Percentiles rank a stretch among this genome's conserved stretches.
phyloP scores from a whole-genome alignment of 2,329 filamentous ascomycete species.

The Hypoxylon sp. region DNA sequence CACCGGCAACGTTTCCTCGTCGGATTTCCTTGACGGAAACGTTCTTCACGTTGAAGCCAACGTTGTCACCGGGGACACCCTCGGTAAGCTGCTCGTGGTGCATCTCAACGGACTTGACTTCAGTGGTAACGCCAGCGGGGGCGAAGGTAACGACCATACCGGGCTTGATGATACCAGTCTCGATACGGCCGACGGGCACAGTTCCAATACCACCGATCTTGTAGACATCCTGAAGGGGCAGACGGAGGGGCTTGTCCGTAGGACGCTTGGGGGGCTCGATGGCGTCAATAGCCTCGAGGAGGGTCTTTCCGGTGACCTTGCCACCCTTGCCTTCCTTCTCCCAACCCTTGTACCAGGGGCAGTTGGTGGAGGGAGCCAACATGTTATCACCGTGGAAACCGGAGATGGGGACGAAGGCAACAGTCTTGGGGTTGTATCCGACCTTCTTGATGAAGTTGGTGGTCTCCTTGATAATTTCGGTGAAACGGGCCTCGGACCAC shows the following conservation, averaged over 20 bases:
- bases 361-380: constrained; percentile 89
- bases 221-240: constrained; percentile 99
- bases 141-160: constrained; percentile 98
- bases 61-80: constrained; percentile 99
- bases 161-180: constrained; percentile 96
- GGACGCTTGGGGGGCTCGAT: constrained; percentile 94
- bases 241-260: constrained; percentile 99
- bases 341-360: constrained; percentile 99
- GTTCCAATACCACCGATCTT: constrained; percentile 99
- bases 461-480: constrained; percentile 99
- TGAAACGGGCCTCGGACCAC: constrained; percentile 96
- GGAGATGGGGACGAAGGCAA: constrained; percentile 99
- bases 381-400: constrained; percentile 99
- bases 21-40: constrained; percentile 99
- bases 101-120: constrained; percentile 99
- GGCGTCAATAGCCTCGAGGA: constrained; percentile 97
- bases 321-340: constrained; percentile 91
- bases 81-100: constrained; percentile 98
- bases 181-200: constrained; percentile 99
- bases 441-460: constrained; percentile 99
- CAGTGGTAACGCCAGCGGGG: constrained; percentile 98
- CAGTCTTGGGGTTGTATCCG: constrained; percentile 99
- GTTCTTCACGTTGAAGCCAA: constrained; percentile 99
- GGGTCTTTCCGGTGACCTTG: constrained; percentile 94
- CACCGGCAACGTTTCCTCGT: constrained; percentile 99